Conservation (phyloP, 805 yeast species). For the Kazachstania martiniae region DNA sequence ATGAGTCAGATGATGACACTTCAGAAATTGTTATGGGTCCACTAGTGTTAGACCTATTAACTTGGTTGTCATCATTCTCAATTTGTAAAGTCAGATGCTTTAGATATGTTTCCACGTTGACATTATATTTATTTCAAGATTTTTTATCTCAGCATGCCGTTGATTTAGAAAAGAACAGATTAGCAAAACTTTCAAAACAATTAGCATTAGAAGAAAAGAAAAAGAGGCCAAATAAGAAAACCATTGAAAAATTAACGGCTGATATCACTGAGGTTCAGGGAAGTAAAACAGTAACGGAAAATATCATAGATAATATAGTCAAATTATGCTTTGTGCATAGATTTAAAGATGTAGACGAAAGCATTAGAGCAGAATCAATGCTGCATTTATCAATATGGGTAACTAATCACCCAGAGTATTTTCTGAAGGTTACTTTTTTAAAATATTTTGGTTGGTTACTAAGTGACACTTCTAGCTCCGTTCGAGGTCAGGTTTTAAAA, state of each 20-base stretch:
- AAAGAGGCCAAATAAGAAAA: constrained; percentile 31
- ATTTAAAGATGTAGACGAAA: constrained; percentile 68
- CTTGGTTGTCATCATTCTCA: constrained; percentile 70
- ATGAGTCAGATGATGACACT: constrained; percentile 17
- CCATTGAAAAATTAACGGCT: constrained; percentile 36
- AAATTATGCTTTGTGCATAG: constrained; percentile 62
- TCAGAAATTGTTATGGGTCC: constrained; percentile 23
- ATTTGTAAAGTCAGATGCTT: constrained; percentile 61
- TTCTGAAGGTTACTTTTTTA: constrained; percentile 57
- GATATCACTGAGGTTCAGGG: constrained; percentile 33
- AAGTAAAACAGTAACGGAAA: constrained; percentile 44
- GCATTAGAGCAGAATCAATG: constrained; percentile 62
- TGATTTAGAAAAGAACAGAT: constrained; percentile 26
- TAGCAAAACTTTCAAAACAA: constrained; percentile 31
- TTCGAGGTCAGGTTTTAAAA: constrained; percentile 54
- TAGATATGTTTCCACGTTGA: constrained; percentile 53
- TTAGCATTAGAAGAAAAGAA: constrained; percentile 29
- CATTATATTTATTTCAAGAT: constrained; percentile 50
- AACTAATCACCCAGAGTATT: constrained; percentile 55
- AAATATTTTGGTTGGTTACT: constrained; percentile 78
- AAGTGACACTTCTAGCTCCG: constrained; percentile 54
- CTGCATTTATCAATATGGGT: constrained; percentile 60
- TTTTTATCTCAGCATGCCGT: constrained; percentile 42
- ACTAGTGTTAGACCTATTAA: constrained; percentile 39
- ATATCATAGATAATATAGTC: constrained; percentile 52